phyloP scores from a whole-genome alignment of 164 flowering plant species.

The Liquidambar formosana region DNA sequence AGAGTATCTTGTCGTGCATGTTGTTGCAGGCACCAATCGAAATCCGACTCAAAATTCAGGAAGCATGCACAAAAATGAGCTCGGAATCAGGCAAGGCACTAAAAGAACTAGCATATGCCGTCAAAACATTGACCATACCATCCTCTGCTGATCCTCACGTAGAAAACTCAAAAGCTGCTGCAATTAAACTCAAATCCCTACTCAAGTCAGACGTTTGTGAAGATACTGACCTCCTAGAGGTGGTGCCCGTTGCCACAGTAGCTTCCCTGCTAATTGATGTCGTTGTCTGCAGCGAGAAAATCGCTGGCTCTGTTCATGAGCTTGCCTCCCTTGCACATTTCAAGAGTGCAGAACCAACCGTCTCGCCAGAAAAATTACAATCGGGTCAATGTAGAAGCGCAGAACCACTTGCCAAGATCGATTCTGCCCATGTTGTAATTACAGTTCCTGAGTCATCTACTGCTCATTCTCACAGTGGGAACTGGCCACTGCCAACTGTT shows the following conservation, averaged over 20 bases:
- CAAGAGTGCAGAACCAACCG: too few relatives aligned
- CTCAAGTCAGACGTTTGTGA: constrained; percentile 33
- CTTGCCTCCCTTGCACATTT: constrained; percentile 49
- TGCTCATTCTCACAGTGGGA: too few relatives aligned
- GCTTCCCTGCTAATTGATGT: constrained; percentile 56
- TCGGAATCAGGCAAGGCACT: constrained; percentile 44
- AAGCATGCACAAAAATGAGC: constrained; percentile 47
- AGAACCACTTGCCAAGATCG: not conserved
- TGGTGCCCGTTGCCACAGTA: constrained; percentile 43
- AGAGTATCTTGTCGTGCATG: not conserved
- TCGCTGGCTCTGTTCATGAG: constrained; percentile 48
- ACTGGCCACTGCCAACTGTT: not conserved
- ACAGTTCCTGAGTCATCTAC: constrained; percentile 1
- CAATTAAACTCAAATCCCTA: constrained; percentile 34
- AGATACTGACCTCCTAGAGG: constrained; percentile 33
- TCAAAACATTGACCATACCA: constrained; percentile 41
- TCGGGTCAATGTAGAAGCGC: not conserved
- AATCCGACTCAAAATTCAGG: constrained; percentile 40
- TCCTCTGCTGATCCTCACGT: constrained; percentile 26
- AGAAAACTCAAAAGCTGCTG: constrained; percentile 32
- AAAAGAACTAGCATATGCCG: constrained; percentile 41
- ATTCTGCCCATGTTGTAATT: constrained; percentile 13
- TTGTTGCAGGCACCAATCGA: constrained; percentile 39
- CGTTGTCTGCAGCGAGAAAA: constrained; percentile 40
- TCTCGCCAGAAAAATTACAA: constrained; percentile 1